phyloP scores from a whole-genome alignment of 768 basidiomycete genomes.

The Auricularia sp. region DNA sequence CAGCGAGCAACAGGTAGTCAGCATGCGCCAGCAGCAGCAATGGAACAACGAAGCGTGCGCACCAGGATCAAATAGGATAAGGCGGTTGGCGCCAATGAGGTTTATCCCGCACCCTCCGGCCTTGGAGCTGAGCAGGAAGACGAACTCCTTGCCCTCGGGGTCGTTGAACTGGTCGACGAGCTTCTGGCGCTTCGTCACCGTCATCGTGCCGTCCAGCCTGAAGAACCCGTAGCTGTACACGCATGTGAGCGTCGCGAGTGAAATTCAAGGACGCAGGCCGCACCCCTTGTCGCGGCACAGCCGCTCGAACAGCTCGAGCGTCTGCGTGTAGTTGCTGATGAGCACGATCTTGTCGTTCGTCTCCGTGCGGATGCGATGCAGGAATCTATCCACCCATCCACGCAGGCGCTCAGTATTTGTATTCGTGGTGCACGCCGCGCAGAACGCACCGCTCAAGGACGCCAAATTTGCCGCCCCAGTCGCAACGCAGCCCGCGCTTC shows the following conservation, averaged over 20 bases:
- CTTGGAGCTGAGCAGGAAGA: slow-evolving; percentile 90
- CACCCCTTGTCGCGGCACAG: slow-evolving; percentile 79
- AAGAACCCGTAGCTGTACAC: slow-evolving; percentile 74
- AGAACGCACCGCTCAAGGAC: slow-evolving; percentile 74
- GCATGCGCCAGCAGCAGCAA: not conserved
- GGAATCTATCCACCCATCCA: slow-evolving; percentile 43
- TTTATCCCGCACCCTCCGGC: slow-evolving; percentile 97
- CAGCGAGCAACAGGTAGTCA: not conserved
- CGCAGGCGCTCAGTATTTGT: not conserved
- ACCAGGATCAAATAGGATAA: slow-evolving; percentile 96
- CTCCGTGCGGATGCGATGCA: slow-evolving; percentile 69
- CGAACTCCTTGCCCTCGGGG: slow-evolving; percentile 85
- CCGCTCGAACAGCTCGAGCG: slow-evolving; percentile 86
- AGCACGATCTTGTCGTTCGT: slow-evolving; percentile 93
- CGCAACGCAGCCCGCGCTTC: slow-evolving; percentile 52
- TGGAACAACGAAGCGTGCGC: slow-evolving; percentile 10
- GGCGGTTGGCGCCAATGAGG: slow-evolving; percentile 87
- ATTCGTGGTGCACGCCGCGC: no score
- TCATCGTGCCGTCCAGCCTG: slow-evolving; percentile 92
- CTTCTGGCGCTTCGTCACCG: slow-evolving; percentile 84
- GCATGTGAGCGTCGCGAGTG: slow-evolving; percentile 6
- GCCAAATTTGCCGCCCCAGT: slow-evolving; percentile 86
- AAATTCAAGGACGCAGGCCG: slow-evolving; percentile 9
- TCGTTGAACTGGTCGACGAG: slow-evolving; percentile 95
- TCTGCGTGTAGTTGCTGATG: slow-evolving; percentile 95